Evolutionary conservation across 2,329 filamentous ascomycete genomes (phyloP), one percentile per base, ranked within the genome.

Genomic region (Colletotrichum sidae): DNA sequence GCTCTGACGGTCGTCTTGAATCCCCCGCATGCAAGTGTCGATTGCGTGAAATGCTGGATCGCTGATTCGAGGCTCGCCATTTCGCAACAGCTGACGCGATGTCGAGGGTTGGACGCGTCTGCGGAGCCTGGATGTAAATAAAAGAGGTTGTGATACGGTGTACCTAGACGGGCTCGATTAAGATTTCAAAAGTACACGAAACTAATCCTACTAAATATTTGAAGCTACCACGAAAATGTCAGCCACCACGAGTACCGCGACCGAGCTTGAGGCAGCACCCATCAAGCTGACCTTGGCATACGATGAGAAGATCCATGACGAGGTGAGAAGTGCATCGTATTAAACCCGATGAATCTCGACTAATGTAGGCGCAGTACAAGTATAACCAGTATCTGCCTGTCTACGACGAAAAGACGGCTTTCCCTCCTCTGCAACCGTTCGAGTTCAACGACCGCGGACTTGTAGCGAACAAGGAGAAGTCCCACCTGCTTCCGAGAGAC

Each of bases 201-300:
- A 3, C 8, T 46, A 15, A n/a, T 12, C n/a, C 44, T 3, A 1
- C 0, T 4, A 2, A 10, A n/a, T 4, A 35, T 11, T 25, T 9
- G n/a, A 13, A 41, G 25, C 2, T 50, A 8, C 33, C 17, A 33
- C 11, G 90, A 93, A 67, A 97, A 90, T 77, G 83, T 98, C 66
- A 97, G 95, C 84, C 96, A 96, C 73, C 92, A 93, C 3, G 91
- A 97, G 75, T 91, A 90, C 72, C 85, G 96, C 37, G 90, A 35
- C 9, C 35, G 60, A 63, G 12, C 41, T 45, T 9, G 8, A 60
- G 2, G 35, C 37, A 34, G 46, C 39, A 4, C 44, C 63, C 9
- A 13, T 55, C 42, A 39, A 58, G 11, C 56, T 69, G 4, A 56
- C 50, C 3, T 35, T 60, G 25, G 65, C 65, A 1, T 67, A 60